Evolutionary conservation across 176 grass and related monocot genomes (phyloP).

Genomic region (Calamus simplicifolius): DNA sequence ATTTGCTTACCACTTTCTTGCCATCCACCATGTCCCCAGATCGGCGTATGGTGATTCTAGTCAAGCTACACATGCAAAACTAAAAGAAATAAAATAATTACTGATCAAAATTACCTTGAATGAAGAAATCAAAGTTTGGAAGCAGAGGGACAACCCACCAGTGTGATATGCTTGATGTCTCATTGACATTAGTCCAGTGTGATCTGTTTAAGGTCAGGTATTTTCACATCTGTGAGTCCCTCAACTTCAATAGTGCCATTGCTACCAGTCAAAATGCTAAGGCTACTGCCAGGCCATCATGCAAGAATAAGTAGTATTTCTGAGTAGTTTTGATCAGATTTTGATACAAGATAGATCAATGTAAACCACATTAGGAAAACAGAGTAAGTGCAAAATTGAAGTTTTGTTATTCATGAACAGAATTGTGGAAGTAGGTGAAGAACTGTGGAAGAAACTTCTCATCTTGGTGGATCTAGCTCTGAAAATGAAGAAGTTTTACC

Average conservation of each 20-base stretch:
- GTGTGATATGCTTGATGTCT: conserved; percentile 83
- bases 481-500: no score
- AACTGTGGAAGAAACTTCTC: no score
- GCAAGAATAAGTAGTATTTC: no score
- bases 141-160: conserved; percentile 47
- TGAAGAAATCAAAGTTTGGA: not conserved
- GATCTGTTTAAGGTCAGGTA: conserved; percentile 56
- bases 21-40: conserved; percentile 22
- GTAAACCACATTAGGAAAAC: no score
- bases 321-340: no score
- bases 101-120: not conserved
- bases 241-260: conserved; percentile 66
- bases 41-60: conserved; percentile 73
- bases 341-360: no score
- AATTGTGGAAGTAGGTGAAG: no score
- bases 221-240: conserved; percentile 49
- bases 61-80: conserved; percentile 79
- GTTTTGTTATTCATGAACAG: no score
- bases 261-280: conserved; percentile 59
- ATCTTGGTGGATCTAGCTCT: no score
- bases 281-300: conserved; percentile 28
- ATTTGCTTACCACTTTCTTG: conserved; percentile 45
- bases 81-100: conserved; percentile 70
- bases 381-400: no score
- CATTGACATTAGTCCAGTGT: conserved; percentile 82